Conservation (phyloP, 2,329 filamentous ascomycete species). For the Fusarium tupiense region DNA sequence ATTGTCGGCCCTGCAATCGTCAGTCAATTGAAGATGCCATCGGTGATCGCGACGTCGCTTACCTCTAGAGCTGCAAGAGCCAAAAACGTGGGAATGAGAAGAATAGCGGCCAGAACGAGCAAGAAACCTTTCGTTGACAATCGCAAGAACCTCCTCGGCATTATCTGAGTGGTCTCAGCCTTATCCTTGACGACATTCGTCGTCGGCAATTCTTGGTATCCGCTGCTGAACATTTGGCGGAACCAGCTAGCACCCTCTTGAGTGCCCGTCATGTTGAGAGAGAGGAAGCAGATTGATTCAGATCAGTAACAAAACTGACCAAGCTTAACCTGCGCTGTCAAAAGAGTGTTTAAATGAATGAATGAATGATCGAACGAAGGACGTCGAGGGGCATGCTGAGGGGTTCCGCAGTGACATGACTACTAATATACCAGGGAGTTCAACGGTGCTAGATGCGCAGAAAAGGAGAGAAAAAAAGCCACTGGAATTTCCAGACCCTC, state of each 20-base stretch:
- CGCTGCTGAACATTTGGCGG: slow-evolving; percentile 16
- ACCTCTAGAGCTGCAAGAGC: slow-evolving; percentile 19
- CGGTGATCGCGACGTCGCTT: background rate
- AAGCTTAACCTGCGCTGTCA: background rate
- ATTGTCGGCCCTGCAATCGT: slow-evolving; percentile 7
- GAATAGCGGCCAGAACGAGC: background rate
- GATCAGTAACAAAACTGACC: slow-evolving; percentile 2
- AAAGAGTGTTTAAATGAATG: slow-evolving; percentile 6
- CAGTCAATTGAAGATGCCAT: background rate
- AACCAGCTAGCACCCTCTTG: slow-evolving; percentile 6
- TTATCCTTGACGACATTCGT: slow-evolving; percentile 17
- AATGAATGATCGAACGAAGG: slow-evolving; percentile 1
- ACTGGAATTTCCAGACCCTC: slow-evolving; percentile 19
- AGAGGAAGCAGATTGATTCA: slow-evolving; percentile 3
- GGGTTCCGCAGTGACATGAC: background rate
- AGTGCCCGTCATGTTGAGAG: background rate
- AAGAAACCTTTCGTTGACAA: background rate
- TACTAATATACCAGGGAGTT: slow-evolving; percentile 15
- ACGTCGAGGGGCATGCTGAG: background rate
- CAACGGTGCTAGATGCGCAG: background rate
- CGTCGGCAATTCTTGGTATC: slow-evolving; percentile 20
- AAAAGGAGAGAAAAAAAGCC: slow-evolving; percentile 12
- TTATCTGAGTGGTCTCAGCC: background rate
- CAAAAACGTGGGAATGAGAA: slow-evolving; percentile 11
- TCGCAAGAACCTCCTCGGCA: slow-evolving; percentile 8